These are phyloP conservation scores for Chlamydomonas asymmetrica DNA, from an alignment of 139 green algal genomes.

Conservation along the genomic window DNA sequence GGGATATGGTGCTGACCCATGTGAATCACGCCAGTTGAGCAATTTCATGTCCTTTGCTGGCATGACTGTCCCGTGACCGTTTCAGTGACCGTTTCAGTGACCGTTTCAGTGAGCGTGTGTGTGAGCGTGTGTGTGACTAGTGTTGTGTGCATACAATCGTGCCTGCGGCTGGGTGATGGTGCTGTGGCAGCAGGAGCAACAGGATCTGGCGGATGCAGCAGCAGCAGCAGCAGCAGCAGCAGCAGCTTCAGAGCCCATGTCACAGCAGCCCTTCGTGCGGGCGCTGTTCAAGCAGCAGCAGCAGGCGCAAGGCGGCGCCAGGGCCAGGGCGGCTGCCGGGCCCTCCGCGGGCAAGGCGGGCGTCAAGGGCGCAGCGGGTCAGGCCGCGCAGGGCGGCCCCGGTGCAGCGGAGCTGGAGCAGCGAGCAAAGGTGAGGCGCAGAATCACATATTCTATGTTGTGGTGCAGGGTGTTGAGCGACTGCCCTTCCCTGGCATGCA, in stretches of 20 bases:
- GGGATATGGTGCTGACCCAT: neutral
- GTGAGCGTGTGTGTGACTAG: neutral
- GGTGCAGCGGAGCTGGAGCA: conserved; percentile 6
- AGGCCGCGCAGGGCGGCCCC: neutral
- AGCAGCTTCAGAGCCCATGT: neutral
- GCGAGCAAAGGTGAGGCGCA: neutral
- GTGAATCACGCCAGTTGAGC: neutral
- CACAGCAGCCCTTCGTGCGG: conserved; percentile 44
- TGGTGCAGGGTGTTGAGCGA: too few species aligned
- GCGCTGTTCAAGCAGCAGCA: conserved; percentile 32
- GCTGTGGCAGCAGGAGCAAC: conserved; percentile 10
- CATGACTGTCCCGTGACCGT: too few species aligned
- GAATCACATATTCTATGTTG: too few species aligned
- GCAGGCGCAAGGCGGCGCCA: neutral
- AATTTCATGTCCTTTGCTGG: neutral
- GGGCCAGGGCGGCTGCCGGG: conserved; percentile 1
- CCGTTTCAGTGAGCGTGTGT: neutral
- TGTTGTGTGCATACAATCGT: neutral
- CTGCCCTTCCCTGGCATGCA: too few species aligned
- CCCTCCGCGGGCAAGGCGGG: neutral
- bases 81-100: conserved; percentile 3
- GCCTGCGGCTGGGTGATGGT: neutral
- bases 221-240: neutral
- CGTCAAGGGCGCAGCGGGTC: neutral
- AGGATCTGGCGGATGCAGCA: neutral